Conservation (phyloP, 371 early-diverging fungal genomes). For the Actinomortierella ambigua region DNA sequence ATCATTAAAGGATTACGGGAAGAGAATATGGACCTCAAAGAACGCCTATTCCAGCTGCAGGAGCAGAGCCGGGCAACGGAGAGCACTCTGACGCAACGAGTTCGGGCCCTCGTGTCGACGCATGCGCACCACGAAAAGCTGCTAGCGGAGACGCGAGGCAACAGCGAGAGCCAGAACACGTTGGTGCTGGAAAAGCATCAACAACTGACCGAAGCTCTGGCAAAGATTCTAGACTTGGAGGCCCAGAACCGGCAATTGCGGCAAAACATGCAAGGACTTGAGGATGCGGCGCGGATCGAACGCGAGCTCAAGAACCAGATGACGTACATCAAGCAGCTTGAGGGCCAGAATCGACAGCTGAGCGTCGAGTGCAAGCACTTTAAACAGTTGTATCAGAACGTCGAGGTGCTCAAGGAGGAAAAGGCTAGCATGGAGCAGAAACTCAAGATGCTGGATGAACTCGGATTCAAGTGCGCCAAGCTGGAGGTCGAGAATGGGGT, state of each 20-base stretch:
- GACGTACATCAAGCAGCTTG: constrained; percentile 38
- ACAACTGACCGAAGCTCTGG: constrained; percentile 24
- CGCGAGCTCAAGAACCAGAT: constrained; percentile 40
- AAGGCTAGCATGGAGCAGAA: constrained; percentile 36
- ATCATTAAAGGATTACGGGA: constrained; percentile 29
- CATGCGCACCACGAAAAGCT: constrained; percentile 25
- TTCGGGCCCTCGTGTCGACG: constrained; percentile 23
- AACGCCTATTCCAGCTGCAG: constrained; percentile 18
- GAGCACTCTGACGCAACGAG: constrained; percentile 22
- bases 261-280: constrained; percentile 17
- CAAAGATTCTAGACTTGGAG: constrained; percentile 29
- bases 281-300: constrained; percentile 28
- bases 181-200: constrained; percentile 31
- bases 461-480: constrained; percentile 35
- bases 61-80: constrained; percentile 33
- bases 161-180: constrained; percentile 26
- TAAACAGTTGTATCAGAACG: constrained; percentile 46
- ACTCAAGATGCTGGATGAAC: constrained; percentile 32
- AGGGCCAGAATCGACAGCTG: constrained; percentile 44
- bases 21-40: constrained; percentile 33
- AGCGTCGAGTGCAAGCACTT: constrained; percentile 42
- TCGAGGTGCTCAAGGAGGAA: constrained; percentile 44
- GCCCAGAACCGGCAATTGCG: constrained; percentile 35
- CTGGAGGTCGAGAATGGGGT: constrained; percentile 48
- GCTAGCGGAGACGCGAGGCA: constrained; percentile 19